Base-by-base conservation (phyloP, 257 asterid species). In the Solanum boliviense region DNA sequence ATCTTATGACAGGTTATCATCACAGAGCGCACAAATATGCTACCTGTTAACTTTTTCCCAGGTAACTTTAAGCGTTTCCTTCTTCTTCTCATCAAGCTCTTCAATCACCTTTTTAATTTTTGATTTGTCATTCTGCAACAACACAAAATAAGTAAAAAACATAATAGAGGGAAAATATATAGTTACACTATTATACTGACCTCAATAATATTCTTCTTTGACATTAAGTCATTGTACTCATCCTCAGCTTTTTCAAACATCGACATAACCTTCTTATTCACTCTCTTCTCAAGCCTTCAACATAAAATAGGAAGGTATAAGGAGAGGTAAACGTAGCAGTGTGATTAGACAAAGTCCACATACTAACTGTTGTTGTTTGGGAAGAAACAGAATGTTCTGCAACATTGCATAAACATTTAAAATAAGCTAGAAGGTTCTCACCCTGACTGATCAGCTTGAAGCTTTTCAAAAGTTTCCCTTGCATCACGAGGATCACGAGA, bases 191-290 rank as follows among this genome's bases (percentile, higher is more conserved):
- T 56, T 65, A 39, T 68, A 83, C 94, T 88, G 88, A 97, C 99
- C 99, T 96, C 98, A 46, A 97, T 97, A 67, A 97, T 96, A 92
- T 96, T 94, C 95, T 97, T 97, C 90, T 93, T 97, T 62, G 98
- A 94, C 88, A 96, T 90, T 94, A 97, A 92, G 90, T 94, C 99
- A 52, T 92, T 95, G 91, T 95, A 96, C 91, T 96, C 99, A 85
- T 97, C 99, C 92, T 97, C 99, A 87, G 99, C 99, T 89, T 96
- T 97, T 93, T 97, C 99, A 90, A 97, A 97, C 99, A 97, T 97
- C 39, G 99, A 93, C 96, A 94, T 95, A 88, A 97, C 99, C 89
- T 97, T 97, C 93, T 97, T 97, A 88, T 97, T 96, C 87, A 97
- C 99, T 89, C 99, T 94, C 93, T 97, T 97, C 96, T 97, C 99